phyloP scores from a whole-genome alignment of 768 basidiomycete genomes.

The Leccinum subgranulosum region DNA sequence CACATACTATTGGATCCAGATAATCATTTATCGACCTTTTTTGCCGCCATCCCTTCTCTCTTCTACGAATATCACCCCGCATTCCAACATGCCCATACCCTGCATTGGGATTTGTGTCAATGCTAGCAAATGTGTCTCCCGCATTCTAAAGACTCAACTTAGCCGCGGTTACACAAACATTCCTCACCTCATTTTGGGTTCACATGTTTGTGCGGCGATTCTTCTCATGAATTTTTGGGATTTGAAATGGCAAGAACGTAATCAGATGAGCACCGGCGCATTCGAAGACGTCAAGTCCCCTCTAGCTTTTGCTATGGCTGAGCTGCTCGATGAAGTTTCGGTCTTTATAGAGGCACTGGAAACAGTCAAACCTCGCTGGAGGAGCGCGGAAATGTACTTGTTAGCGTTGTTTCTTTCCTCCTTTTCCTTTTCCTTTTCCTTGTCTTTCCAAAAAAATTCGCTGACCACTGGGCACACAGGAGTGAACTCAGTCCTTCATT shows the following conservation, averaged over 20 bases:
- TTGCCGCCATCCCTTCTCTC: slow-evolving; percentile 42
- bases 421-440: not conserved
- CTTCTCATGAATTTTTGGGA: slow-evolving; percentile 61
- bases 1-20: slow-evolving; percentile 59
- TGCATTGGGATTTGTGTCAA: slow-evolving; percentile 57
- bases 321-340: slow-evolving; percentile 28
- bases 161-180: slow-evolving; percentile 42
- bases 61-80: slow-evolving; percentile 20
- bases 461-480: slow-evolving; percentile 31
- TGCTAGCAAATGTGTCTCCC: slow-evolving; percentile 58
- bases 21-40: slow-evolving; percentile 70
- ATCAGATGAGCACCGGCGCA: slow-evolving; percentile 20
- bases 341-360: slow-evolving; percentile 30
- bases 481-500: slow-evolving; percentile 28
- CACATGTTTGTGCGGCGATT: slow-evolving; percentile 50
- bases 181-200: slow-evolving; percentile 41
- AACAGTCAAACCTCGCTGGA: slow-evolving; percentile 28
- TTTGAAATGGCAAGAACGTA: slow-evolving; percentile 45
- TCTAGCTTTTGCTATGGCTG: slow-evolving; percentile 26
- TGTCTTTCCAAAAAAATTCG: slow-evolving; percentile 21
- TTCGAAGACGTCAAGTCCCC: slow-evolving; percentile 32
- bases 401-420: slow-evolving; percentile 25
- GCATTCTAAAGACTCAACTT: slow-evolving; percentile 55
- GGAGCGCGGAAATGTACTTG: slow-evolving; percentile 33
- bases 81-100: slow-evolving; percentile 39